A percentile compares a stretch with the other conserved stretches of the same genome.
phyloP scores from a whole-genome alignment of 495 filamentous ascomycete species.

The Bacidia rubella region DNA sequence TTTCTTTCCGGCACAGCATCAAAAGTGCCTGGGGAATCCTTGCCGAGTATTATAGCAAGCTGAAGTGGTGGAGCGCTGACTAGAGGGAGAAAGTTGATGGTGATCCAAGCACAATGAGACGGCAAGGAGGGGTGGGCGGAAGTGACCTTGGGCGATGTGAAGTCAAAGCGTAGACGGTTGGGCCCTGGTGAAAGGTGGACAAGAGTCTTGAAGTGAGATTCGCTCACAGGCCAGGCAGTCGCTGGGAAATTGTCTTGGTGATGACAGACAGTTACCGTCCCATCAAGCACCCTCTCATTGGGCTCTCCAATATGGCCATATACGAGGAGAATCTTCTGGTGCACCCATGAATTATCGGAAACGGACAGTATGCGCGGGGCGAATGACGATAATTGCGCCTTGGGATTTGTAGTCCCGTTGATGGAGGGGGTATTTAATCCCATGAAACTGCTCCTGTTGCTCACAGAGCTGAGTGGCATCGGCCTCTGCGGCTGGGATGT shows the following conservation, averaged over 20 bases:
- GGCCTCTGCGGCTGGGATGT: slow-evolving; percentile 32
- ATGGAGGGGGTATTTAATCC: slow-evolving; percentile 35
- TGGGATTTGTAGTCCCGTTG: slow-evolving; percentile 36
- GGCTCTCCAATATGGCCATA: slow-evolving; percentile 69
- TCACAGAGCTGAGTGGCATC: slow-evolving; percentile 28
- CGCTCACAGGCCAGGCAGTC: slow-evolving; percentile 68
- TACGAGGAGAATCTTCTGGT: slow-evolving; percentile 77
- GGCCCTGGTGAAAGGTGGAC: slow-evolving; percentile 78
- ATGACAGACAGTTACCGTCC: slow-evolving; percentile 63
- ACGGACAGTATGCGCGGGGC: slow-evolving; percentile 66
- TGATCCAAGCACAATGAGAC: slow-evolving; percentile 64
- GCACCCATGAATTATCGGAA: slow-evolving; percentile 71
- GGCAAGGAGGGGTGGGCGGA: slow-evolving; percentile 53
- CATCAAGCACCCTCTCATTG: slow-evolving; percentile 56
- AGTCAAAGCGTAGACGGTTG: slow-evolving; percentile 77
- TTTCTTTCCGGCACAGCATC: slow-evolving; percentile 65
- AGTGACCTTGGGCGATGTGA: slow-evolving; percentile 64
- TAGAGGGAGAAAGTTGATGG: slow-evolving; percentile 71
- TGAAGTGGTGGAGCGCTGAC: slow-evolving; percentile 66
- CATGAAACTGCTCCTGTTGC: slow-evolving; percentile 37
- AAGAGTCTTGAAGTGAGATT: slow-evolving; percentile 79
- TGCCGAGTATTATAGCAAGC: slow-evolving; percentile 69
- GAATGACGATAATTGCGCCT: slow-evolving; percentile 54
- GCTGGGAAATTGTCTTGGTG: slow-evolving; percentile 74
- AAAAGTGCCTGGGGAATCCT: slow-evolving; percentile 76